Percentiles rank a stretch among this genome's conserved stretches.
These are phyloP conservation scores for Daldinia bambusicola DNA, from an alignment of 495 filamentous ascomycete genomes.

Conservation along the genomic window DNA sequence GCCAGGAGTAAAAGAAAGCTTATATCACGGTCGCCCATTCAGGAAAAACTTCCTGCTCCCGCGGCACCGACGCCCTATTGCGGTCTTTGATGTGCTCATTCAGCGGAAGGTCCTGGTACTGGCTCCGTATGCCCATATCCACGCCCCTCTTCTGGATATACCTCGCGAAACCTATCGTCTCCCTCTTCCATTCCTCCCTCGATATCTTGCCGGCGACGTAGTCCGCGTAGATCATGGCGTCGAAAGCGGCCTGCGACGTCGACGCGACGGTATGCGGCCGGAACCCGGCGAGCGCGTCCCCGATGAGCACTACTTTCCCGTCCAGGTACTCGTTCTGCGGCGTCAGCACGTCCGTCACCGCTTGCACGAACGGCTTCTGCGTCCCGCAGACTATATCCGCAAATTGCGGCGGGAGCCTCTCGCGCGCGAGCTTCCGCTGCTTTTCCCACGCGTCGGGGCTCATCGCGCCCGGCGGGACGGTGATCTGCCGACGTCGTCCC, in stretches of 20 bases:
- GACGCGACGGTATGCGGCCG: conserved; percentile 65
- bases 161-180: conserved; percentile 59
- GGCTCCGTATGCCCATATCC: conserved; percentile 60
- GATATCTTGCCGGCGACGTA: conserved; percentile 55
- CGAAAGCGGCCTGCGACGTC: conserved; percentile 62
- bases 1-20: neutral
- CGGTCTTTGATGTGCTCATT: conserved; percentile 52
- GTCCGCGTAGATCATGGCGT: conserved; percentile 58
- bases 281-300: conserved; percentile 67
- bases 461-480: conserved; percentile 61
- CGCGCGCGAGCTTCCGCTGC: conserved; percentile 55
- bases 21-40: conserved; percentile 48
- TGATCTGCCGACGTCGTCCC: conserved; percentile 58
- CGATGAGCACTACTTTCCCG: conserved; percentile 64
- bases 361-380: conserved; percentile 63
- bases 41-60: conserved; percentile 47
- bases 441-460: conserved; percentile 55
- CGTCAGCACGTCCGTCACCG: conserved; percentile 63
- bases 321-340: conserved; percentile 56
- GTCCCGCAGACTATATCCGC: conserved; percentile 62
- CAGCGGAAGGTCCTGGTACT: conserved; percentile 53
- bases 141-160: conserved; percentile 57
- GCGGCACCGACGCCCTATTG: conserved; percentile 47
- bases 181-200: conserved; percentile 54
- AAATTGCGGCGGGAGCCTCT: conserved; percentile 61